phyloP scores from a whole-genome alignment of 2,329 filamentous ascomycete species.

The Geosmithia putterillii region DNA sequence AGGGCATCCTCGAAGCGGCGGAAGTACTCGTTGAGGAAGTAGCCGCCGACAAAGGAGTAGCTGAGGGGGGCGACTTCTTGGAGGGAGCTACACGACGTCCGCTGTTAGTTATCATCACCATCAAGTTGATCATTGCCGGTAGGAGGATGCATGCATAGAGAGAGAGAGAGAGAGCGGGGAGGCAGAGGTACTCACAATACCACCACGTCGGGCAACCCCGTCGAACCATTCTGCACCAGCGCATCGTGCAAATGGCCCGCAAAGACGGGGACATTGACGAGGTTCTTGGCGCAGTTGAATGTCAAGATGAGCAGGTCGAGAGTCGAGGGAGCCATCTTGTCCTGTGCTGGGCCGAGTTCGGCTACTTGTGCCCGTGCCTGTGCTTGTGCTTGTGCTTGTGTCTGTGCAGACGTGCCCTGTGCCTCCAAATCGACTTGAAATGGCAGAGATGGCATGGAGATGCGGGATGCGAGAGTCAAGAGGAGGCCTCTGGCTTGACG shows the following conservation, averaged over 20 bases:
- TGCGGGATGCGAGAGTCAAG: too few relatives aligned
- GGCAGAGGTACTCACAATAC: slow-evolving; percentile 35
- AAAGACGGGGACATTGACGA: slow-evolving; percentile 59
- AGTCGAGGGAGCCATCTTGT: slow-evolving; percentile 25
- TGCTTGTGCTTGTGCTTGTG: not conserved
- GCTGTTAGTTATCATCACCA: not conserved
- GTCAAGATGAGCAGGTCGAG: slow-evolving; percentile 70
- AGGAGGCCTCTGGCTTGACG: too few relatives aligned
- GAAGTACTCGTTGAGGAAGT: slow-evolving; percentile 67
- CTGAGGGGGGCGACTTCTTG: slow-evolving; percentile 84
- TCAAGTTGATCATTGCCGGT: not conserved
- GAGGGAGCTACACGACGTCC: slow-evolving; percentile 46
- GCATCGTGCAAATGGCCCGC: slow-evolving; percentile 54
- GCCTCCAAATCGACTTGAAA: slow-evolving; percentile 1
- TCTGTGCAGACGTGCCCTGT: not conserved
- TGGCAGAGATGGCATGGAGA: too few relatives aligned
- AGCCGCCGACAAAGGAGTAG: slow-evolving; percentile 74
- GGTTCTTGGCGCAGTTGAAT: slow-evolving; percentile 73
- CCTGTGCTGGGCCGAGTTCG: not conserved
- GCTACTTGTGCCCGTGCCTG: not conserved
- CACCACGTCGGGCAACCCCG: slow-evolving; percentile 38
- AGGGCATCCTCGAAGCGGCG: slow-evolving; percentile 59
- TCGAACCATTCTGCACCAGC: slow-evolving; percentile 35
- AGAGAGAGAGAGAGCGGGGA: too few relatives aligned
- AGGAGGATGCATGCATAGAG: too few relatives aligned